Conservation (phyloP, 2,329 filamentous ascomycete species). For the Tolypocladium capitatum region DNA sequence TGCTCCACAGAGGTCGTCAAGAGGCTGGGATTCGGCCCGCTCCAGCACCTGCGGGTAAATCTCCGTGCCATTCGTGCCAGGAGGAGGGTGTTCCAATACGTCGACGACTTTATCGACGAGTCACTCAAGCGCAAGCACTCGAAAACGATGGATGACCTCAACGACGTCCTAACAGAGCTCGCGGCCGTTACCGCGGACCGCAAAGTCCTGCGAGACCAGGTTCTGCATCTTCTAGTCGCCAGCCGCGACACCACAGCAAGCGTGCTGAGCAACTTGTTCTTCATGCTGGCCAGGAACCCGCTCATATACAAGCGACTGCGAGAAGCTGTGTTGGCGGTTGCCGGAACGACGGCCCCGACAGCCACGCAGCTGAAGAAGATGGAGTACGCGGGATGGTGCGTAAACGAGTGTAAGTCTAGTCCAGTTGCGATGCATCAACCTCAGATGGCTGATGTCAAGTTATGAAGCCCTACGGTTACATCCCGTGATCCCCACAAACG, state of each 20-base stretch:
- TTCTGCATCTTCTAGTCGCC: slow-evolving; percentile 30
- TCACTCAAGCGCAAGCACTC: slow-evolving; percentile 12
- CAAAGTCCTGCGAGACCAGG: slow-evolving; percentile 24
- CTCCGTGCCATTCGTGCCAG: slow-evolving; percentile 13
- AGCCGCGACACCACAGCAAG: slow-evolving; percentile 34
- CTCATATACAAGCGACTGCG: slow-evolving; percentile 31
- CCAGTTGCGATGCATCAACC: no score
- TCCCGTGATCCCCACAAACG: slow-evolving; percentile 36
- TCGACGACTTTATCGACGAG: slow-evolving; percentile 29
- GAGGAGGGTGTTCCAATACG: slow-evolving; percentile 22
- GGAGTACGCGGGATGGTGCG: slow-evolving; percentile 40
- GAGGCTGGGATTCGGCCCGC: slow-evolving; percentile 18
- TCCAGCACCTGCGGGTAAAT: slow-evolving; percentile 16
- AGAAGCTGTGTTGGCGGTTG: slow-evolving; percentile 21
- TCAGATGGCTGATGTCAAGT: neutral
- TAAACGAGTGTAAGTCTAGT: slow-evolving; percentile 39
- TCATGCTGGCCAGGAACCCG: slow-evolving; percentile 26
- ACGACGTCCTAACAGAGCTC: slow-evolving; percentile 37
- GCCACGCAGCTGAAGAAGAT: slow-evolving; percentile 37
- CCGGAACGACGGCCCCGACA: slow-evolving; percentile 22
- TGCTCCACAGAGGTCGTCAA: slow-evolving; percentile 19
- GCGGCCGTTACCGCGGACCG: slow-evolving; percentile 29
- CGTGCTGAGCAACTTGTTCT: slow-evolving; percentile 28
- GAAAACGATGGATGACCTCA: slow-evolving; percentile 13
- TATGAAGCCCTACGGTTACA: slow-evolving; percentile 32